Conservation (phyloP, 192 early-diverging fungal genomes). For the Chytriomyces sp. region DNA sequence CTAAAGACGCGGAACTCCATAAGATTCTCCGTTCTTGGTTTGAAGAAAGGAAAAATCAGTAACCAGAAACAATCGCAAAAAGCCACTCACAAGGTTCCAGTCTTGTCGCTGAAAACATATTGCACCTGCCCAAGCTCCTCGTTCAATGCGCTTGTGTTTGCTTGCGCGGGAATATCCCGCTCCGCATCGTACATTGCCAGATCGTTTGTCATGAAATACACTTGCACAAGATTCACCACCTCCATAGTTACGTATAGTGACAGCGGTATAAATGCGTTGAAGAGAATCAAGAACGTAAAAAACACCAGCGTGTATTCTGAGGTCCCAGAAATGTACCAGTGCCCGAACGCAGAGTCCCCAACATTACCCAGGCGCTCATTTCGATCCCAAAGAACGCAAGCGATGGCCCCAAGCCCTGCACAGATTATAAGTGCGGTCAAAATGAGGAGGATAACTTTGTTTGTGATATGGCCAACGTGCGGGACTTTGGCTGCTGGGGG, state of each 20-base stretch:
- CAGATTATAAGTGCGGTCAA: slow-evolving; percentile 43
- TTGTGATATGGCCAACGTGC: slow-evolving; percentile 45
- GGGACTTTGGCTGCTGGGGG: slow-evolving; percentile 43
- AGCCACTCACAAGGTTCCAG: slow-evolving; percentile 70
- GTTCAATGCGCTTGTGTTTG: slow-evolving; percentile 78
- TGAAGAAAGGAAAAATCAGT: not conserved
- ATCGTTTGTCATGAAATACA: slow-evolving; percentile 81
- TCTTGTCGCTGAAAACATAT: slow-evolving; percentile 89
- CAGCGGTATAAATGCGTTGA: slow-evolving; percentile 85
- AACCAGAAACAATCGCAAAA: not conserved
- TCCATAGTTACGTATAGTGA: slow-evolving; percentile 90
- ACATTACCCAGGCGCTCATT: not conserved
- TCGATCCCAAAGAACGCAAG: slow-evolving; percentile 34
- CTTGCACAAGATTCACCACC: slow-evolving; percentile 75
- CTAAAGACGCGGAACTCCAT: slow-evolving; percentile 71
- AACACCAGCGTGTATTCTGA: slow-evolving; percentile 38
- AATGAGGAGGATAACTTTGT: slow-evolving; percentile 48
- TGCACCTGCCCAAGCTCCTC: slow-evolving; percentile 88
- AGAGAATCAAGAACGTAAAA: slow-evolving; percentile 79
- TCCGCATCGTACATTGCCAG: slow-evolving; percentile 76
- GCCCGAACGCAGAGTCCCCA: not conserved
- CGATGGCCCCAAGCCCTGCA: slow-evolving; percentile 30
- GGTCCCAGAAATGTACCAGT: slow-evolving; percentile 30
- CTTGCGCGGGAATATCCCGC: slow-evolving; percentile 74
- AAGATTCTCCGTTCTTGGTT: slow-evolving; percentile 71